These are phyloP conservation scores for Kwoniella europaea DNA, from an alignment of 768 basidiomycete species.

Conservation along the genomic window DNA sequence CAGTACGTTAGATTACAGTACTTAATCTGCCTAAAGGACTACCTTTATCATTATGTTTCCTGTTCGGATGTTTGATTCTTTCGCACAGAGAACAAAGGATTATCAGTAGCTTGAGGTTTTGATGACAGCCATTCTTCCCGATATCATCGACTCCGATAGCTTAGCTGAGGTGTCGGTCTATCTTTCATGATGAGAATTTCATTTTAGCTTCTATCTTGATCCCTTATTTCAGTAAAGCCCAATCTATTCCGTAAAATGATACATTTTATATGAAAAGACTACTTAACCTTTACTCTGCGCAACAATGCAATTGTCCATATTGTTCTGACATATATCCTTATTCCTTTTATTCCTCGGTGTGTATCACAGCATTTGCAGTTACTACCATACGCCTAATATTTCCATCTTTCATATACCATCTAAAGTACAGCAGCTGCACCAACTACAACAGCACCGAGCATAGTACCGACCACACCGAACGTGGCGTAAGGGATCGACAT, in stretches of 20 bases:
- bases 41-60: background rate
- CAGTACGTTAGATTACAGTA: background rate
- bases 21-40: background rate
- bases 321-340: background rate
- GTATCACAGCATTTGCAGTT: too few species aligned
- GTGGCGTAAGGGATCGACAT: constrained; percentile 7
- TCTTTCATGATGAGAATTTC: too few species aligned
- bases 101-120: background rate
- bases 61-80: background rate
- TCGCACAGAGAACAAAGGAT: background rate
- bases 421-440: constrained; percentile 27
- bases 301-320: background rate
- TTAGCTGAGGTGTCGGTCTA: too few species aligned
- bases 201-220: background rate
- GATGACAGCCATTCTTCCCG: too few species aligned
- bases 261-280: background rate
- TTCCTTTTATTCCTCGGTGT: too few species aligned
- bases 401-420: background rate
- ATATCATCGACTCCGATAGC: too few species aligned
- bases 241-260: background rate
- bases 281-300: background rate
- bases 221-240: background rate
- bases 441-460: constrained; percentile 18
- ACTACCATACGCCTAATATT: background rate
- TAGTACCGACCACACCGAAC: constrained; percentile 7